Conservation (phyloP, 768 basidiomycete species). For the Boletus speciosus region DNA sequence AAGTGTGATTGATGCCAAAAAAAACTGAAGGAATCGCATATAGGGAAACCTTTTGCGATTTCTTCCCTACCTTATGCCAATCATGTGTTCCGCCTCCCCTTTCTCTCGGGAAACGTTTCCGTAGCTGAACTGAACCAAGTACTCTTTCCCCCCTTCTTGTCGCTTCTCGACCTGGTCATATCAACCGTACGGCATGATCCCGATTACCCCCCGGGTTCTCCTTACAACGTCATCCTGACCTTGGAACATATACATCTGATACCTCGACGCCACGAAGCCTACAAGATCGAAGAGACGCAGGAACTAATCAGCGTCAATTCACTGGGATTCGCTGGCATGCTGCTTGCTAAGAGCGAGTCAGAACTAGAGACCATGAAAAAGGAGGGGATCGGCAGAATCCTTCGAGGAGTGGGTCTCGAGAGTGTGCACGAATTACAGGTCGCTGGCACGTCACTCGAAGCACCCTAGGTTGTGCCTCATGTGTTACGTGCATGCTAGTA, state of each 20-base stretch:
- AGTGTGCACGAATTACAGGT: conserved; percentile 69
- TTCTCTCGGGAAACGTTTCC: conserved; percentile 16
- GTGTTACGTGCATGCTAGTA: background rate
- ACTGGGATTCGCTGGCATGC: conserved; percentile 85
- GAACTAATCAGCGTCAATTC: conserved; percentile 73
- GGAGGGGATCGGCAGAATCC: conserved; percentile 59
- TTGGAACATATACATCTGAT: conserved; percentile 82
- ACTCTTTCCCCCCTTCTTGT: conserved; percentile 61
- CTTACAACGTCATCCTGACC: conserved; percentile 82
- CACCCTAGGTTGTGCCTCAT: conserved; percentile 16
- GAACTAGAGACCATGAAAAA: conserved; percentile 68
- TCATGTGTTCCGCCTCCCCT: conserved; percentile 56
- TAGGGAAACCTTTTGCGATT: conserved; percentile 74
- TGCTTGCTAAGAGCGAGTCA: conserved; percentile 79
- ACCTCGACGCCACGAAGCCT: conserved; percentile 67
- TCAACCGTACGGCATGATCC: conserved; percentile 68
- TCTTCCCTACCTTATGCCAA: conserved; percentile 73
- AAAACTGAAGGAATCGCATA: conserved; percentile 1
- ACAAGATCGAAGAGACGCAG: conserved; percentile 50
- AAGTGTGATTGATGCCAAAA: background rate
- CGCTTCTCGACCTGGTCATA: conserved; percentile 73
- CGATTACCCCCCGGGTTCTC: conserved; percentile 56
- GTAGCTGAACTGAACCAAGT: conserved; percentile 46
- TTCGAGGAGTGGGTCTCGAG: conserved; percentile 60
- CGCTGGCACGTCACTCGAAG: conserved; percentile 42